Base-by-base conservation (phyloP, 768 basidiomycete species). In the Boletus tylopilopsis region DNA sequence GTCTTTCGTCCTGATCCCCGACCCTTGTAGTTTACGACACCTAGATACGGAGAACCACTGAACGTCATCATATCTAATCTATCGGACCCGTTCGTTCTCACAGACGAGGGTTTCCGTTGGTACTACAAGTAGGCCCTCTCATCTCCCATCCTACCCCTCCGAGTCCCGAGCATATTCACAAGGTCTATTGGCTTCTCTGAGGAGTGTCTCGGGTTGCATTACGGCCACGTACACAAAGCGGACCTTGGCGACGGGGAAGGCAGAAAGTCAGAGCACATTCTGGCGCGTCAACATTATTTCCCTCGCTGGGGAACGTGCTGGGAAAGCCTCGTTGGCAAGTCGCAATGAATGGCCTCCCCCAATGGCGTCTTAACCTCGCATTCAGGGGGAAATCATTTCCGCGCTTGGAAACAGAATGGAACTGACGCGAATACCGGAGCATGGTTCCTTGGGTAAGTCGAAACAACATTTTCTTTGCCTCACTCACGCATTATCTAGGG, bases 351-450 rank as follows among this genome's bases (percentile, higher is more conserved):
- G 10, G 11, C 44, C n/a, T 27, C 32, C 12, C 27, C 33, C 32
- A 23, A n/a, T 24, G n/a, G 19, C 7, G 25, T 53, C 29, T 23
- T 49, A 39, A 53, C 40, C 39, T 44, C 37, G 25, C 19, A 24
- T 43, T 22, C 60, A 77, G 90, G 90, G n/a, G 91, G 90, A 2
- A 84, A 93, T 49, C 92, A 94, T 62, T 94, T 89, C 60, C 78
- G 90, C 42, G 89, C 89, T 8, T 94, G 90, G 90, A 83, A 81
- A 61, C 90, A 94, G 74, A 90, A 91, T 56, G 90, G 89, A 4
- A 82, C 85, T 0, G 60, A 71, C 16, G 87, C 79, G 0, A 72
- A 84, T 58, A 85, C 79, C 41, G 81, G 85, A 1, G 90, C 90
- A 8, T 93, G 90, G 90, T 93, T 93, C 60, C 72, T 94, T 10